Evolutionary conservation across 331 rosid genomes (phyloP).

Genomic region (Saraca asoca): DNA sequence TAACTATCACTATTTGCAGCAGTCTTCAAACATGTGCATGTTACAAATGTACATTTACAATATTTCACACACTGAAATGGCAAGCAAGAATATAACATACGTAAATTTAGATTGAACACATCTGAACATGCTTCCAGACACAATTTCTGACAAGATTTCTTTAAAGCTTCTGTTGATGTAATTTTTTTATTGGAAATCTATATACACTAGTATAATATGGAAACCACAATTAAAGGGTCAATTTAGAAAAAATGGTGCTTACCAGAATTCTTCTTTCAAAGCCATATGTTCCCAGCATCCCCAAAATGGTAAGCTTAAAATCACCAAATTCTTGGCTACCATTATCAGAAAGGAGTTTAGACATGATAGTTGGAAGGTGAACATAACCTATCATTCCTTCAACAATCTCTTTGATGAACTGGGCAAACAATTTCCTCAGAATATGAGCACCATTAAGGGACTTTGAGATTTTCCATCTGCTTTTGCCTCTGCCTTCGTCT

Average conservation of each 20-base stretch:
- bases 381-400: slow-evolving; percentile 97
- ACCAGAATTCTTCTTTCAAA: slow-evolving; percentile 99
- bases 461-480: slow-evolving; percentile 77
- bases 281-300: slow-evolving; percentile 93
- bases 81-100: background rate
- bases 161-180: slow-evolving; percentile 14
- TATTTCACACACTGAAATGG: slow-evolving; percentile 1
- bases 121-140: no score
- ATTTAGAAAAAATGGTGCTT: slow-evolving; percentile 22
- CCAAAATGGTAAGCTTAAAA: slow-evolving; percentile 88
- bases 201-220: slow-evolving; percentile 10
- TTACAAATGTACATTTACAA: no score
- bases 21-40: background rate
- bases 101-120: no score
- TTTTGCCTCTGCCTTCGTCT: slow-evolving; percentile 50
- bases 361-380: slow-evolving; percentile 91
- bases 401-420: slow-evolving; percentile 87
- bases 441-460: slow-evolving; percentile 54
- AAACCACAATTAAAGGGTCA: slow-evolving; percentile 25
- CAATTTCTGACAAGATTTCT: no score
- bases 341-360: slow-evolving; percentile 92
- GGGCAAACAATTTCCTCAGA: slow-evolving; percentile 74
- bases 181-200: slow-evolving; percentile 3
- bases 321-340: slow-evolving; percentile 95
- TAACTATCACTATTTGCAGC: background rate